phyloP scores from a whole-genome alignment of 2,329 filamentous ascomycete genomes.

The Claviceps fusiformis region DNA sequence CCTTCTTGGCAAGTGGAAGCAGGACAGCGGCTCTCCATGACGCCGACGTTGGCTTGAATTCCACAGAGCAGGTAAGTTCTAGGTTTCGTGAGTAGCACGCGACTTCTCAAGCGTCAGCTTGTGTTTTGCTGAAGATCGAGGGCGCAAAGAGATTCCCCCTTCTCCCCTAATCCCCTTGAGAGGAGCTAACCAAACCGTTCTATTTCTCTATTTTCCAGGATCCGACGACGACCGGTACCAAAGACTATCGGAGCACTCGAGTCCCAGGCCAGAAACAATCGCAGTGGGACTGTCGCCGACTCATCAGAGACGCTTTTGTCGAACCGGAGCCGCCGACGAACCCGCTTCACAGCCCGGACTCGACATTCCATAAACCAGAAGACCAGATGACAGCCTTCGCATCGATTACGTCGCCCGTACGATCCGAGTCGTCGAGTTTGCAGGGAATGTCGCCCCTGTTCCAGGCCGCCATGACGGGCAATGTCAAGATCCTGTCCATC shows the following conservation, averaged over 20 bases:
- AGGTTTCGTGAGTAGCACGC: no score
- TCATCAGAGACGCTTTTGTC: neutral
- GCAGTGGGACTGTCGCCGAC: neutral
- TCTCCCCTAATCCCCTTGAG: no score
- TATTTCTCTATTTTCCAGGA: neutral
- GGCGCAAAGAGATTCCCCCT: neutral
- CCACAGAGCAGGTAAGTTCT: neutral
- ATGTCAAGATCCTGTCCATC: neutral
- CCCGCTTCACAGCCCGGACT: neutral
- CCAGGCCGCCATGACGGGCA: neutral
- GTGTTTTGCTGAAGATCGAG: neutral
- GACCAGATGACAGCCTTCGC: neutral
- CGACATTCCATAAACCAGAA: neutral
- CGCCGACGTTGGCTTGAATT: neutral
- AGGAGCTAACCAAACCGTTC: neutral
- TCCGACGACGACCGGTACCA: neutral
- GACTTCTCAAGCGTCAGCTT: neutral
- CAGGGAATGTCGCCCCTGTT: neutral
- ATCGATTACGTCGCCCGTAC: neutral
- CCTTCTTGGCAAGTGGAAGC: neutral
- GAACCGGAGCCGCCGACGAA: neutral
- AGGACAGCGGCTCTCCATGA: neutral
- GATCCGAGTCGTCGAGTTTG: neutral
- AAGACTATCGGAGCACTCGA: neutral
- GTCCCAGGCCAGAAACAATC: neutral